These are phyloP conservation scores for Malbranchea zuffiana DNA, from an alignment of 2,329 filamentous ascomycete species.

Conservation along the genomic window DNA sequence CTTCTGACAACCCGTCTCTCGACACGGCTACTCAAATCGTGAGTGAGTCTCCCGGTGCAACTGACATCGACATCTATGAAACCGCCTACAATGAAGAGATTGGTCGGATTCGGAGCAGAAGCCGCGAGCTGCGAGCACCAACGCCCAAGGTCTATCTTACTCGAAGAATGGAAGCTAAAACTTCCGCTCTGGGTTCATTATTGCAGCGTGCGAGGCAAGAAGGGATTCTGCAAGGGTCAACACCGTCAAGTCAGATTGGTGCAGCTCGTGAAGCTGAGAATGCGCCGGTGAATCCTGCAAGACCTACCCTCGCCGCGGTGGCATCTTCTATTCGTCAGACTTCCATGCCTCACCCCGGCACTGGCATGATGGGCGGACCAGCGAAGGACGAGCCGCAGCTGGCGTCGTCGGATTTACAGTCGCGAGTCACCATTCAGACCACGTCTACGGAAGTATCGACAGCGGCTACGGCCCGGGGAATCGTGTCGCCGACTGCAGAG, in stretches of 20 bases:
- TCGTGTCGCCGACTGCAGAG: background rate
- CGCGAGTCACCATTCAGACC: background rate
- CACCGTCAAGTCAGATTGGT: background rate
- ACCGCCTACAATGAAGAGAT: conserved; percentile 76
- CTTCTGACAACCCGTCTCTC: background rate
- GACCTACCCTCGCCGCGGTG: conserved; percentile 1
- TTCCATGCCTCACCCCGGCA: background rate
- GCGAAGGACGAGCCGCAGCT: background rate
- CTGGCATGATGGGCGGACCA: background rate
- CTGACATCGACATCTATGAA: conserved; percentile 82
- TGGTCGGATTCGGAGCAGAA: conserved; percentile 51
- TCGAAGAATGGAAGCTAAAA: conserved; percentile 38
- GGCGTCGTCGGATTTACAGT: too few relatives aligned
- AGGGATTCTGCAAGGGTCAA: conserved; percentile 5
- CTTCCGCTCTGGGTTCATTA: conserved; percentile 20
- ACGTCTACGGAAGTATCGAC: conserved; percentile 1
- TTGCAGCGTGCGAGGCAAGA: conserved; percentile 22
- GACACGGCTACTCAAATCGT: conserved; percentile 9
- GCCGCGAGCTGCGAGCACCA: conserved; percentile 29
- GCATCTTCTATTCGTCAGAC: conserved; percentile 1
- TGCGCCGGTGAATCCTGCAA: background rate
- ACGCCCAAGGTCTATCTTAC: conserved; percentile 49
- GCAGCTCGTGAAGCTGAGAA: background rate
- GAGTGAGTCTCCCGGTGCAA: conserved; percentile 69
- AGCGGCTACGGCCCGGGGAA: conserved; percentile 1